phyloP scores from a whole-genome alignment of 495 filamentous ascomycete genomes.

The Aspergillus bridgeri region DNA sequence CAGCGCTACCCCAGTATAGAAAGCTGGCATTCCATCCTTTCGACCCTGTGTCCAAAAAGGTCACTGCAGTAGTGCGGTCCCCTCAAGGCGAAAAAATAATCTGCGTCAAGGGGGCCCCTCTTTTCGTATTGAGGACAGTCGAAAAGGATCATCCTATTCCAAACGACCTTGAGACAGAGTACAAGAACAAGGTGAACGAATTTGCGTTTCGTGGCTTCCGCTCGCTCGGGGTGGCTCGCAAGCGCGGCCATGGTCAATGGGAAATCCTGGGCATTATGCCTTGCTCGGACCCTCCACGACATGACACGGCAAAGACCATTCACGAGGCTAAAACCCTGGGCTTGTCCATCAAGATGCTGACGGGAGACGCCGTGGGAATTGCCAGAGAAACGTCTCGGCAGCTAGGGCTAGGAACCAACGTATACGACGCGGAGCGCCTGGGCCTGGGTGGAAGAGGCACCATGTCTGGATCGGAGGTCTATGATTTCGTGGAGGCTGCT shows the following conservation, averaged over 20 bases:
- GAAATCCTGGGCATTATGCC: constrained; percentile 94
- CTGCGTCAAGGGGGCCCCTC: constrained; percentile 89
- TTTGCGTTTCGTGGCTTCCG: constrained; percentile 91
- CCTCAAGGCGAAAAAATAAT: constrained; percentile 74
- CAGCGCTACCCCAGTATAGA: constrained; percentile 69
- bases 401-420: constrained; percentile 87
- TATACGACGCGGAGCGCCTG: constrained; percentile 88
- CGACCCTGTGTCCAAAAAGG: constrained; percentile 93
- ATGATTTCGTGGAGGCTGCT: constrained; percentile 91
- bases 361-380: constrained; percentile 91
- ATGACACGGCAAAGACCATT: constrained; percentile 88
- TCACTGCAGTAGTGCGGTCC: constrained; percentile 78
- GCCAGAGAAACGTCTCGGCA: constrained; percentile 87
- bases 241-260: constrained; percentile 72
- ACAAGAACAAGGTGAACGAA: constrained; percentile 86
- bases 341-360: constrained; percentile 94
- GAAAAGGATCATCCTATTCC: constrained; percentile 75
- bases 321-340: constrained; percentile 84
- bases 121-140: constrained; percentile 78
- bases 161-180: constrained; percentile 68
- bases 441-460: constrained; percentile 81
- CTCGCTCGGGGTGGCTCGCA: constrained; percentile 86
- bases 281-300: constrained; percentile 84
- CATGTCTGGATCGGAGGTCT: constrained; percentile 87
- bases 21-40: constrained; percentile 82